phyloP scores from a whole-genome alignment of 2,329 filamentous ascomycete genomes.

The Monosporascus sp. region DNA sequence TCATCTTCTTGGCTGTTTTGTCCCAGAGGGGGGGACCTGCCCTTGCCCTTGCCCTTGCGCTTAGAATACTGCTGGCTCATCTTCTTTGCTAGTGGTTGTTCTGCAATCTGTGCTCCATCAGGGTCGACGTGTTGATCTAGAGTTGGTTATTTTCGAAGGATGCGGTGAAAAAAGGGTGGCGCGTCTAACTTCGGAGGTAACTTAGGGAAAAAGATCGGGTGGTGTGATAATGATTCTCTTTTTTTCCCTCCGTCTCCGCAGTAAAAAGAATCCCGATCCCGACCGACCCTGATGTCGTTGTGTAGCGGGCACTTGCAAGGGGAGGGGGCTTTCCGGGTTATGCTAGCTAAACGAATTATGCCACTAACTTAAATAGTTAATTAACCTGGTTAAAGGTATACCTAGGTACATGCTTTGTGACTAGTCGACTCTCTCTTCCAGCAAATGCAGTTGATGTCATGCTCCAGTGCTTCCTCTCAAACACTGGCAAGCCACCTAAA shows the following conservation, averaged over 20 bases:
- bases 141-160: neutral
- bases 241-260: neutral
- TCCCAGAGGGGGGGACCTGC: too few species aligned
- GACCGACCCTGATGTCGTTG: neutral
- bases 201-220: neutral
- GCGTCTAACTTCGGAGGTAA: neutral
- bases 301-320: too few species aligned
- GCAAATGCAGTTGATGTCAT: neutral
- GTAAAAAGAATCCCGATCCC: neutral
- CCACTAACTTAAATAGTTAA: too few species aligned
- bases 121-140: neutral
- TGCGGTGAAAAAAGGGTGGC: neutral
- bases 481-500: neutral
- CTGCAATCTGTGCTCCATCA: neutral
- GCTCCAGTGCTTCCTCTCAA: neutral
- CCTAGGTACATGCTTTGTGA: too few species aligned
- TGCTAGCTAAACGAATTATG: too few species aligned
- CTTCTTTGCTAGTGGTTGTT: slow-evolving; percentile 21
- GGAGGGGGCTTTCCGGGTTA: too few species aligned
- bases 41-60: slow-evolving; percentile 47
- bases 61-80: slow-evolving; percentile 59
- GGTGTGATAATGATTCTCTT: neutral
- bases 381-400: neutral
- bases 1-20: slow-evolving; percentile 10
- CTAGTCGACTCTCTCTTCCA: neutral